Conservation (phyloP, 2,329 filamentous ascomycete species). For the Coniella lustricola region DNA sequence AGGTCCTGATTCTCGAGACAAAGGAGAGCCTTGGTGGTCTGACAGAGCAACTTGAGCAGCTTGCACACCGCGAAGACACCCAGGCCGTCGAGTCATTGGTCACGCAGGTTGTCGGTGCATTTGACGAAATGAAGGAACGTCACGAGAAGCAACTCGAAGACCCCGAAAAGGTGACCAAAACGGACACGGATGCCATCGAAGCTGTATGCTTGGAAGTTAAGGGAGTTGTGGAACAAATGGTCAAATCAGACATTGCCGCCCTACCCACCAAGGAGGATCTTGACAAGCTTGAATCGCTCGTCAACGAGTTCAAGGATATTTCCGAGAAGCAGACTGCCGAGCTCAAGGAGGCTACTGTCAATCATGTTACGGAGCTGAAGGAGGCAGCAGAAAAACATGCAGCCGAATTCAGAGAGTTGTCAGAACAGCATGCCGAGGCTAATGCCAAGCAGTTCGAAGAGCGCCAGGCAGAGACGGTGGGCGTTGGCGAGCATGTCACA, state of each 20-base stretch:
- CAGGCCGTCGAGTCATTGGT: conserved; percentile 69
- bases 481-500: conserved; percentile 68
- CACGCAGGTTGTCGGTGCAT: conserved; percentile 64
- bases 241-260: conserved; percentile 61
- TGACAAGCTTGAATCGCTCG: conserved; percentile 59
- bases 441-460: conserved; percentile 76
- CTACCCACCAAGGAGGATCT: conserved; percentile 73
- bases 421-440: conserved; percentile 61
- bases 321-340: conserved; percentile 56
- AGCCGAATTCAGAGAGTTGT: conserved; percentile 56
- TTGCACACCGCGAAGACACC: conserved; percentile 73
- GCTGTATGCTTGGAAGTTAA: conserved; percentile 82
- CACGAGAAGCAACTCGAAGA: conserved; percentile 47
- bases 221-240: conserved; percentile 64
- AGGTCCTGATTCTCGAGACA: conserved; percentile 58
- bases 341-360: conserved; percentile 7
- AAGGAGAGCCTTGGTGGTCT: conserved; percentile 66
- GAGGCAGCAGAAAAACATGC: conserved; percentile 46
- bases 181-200: conserved; percentile 74
- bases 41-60: conserved; percentile 58
- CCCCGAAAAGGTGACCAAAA: conserved; percentile 66
- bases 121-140: conserved; percentile 66
- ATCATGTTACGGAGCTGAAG: conserved; percentile 11
- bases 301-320: conserved; percentile 60
- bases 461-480: conserved; percentile 74